A percentile compares a stretch with the other conserved stretches of the same genome.
These are phyloP conservation scores for Babjeviella inositovora DNA, from an alignment of 805 yeast genomes.

Conservation along the genomic window DNA sequence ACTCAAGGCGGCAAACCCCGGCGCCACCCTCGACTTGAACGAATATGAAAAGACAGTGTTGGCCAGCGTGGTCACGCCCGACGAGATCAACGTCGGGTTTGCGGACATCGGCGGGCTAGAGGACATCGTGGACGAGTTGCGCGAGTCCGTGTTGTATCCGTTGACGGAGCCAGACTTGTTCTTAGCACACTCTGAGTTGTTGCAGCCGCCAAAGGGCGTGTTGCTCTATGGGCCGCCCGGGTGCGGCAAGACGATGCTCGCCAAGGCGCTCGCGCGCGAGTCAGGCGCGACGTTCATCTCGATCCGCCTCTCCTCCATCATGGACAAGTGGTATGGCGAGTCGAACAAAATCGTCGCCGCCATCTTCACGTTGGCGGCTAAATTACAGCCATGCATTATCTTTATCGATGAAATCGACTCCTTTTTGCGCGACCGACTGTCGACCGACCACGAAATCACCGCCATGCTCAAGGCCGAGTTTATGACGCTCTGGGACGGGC, in stretches of 20 bases:
- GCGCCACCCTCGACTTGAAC: conserved; percentile 33
- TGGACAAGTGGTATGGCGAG: conserved; percentile 98
- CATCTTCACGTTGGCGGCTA: conserved; percentile 74
- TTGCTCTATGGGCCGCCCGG: conserved; percentile 93
- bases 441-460: conserved; percentile 88
- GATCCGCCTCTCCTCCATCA: conserved; percentile 80
- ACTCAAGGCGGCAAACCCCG: conserved; percentile 45
- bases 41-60: conserved; percentile 69
- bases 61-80: conserved; percentile 69
- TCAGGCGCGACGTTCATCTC: conserved; percentile 85
- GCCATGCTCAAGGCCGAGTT: conserved; percentile 91
- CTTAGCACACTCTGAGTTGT: conserved; percentile 43
- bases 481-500: conserved; percentile 96
- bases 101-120: conserved; percentile 85
- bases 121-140: conserved; percentile 63
- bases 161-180: conserved; percentile 67
- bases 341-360: conserved; percentile 90
- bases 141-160: conserved; percentile 83
- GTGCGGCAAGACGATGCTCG: conserved; percentile 95
- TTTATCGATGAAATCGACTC: conserved; percentile 96
- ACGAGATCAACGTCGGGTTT: conserved; percentile 64
- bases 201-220: conserved; percentile 92
- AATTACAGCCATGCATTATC: conserved; percentile 86
- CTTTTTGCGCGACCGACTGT: conserved; percentile 70
- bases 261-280: conserved; percentile 86